A percentile compares a stretch with the other conserved stretches of the same genome.
These are phyloP conservation scores for Zygosaccharomyces lentus DNA, from an alignment of 805 yeast species.

Conservation along the genomic window DNA sequence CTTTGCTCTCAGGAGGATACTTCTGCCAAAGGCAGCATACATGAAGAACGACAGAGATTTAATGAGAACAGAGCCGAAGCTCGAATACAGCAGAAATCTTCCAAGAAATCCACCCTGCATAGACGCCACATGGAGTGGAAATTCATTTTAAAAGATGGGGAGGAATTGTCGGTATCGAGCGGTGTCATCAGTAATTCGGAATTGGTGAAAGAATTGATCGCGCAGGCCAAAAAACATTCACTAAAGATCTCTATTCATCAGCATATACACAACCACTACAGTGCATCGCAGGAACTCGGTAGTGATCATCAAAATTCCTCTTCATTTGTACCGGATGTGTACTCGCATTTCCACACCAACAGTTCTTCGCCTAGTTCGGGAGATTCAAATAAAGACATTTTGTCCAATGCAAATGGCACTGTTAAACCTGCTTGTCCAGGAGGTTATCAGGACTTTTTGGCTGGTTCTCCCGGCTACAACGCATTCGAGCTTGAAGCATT, in stretches of 20 bases:
- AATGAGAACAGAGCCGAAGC: neutral
- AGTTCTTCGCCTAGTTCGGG: constrained; percentile 4
- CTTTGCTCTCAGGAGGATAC: neutral
- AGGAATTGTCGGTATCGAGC: constrained; percentile 42
- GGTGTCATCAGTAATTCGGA: constrained; percentile 54
- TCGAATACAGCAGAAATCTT: neutral
- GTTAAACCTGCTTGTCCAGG: neutral
- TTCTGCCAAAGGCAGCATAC: neutral
- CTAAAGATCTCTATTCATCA: constrained; percentile 73
- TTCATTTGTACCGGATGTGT: neutral
- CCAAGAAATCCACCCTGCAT: neutral
- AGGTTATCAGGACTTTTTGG: constrained; percentile 18
- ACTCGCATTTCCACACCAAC: constrained; percentile 1
- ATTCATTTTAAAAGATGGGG: constrained; percentile 47
- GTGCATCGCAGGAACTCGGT: constrained; percentile 21
- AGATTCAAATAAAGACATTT: neutral
- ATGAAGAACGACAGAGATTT: neutral
- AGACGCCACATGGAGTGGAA: constrained; percentile 53
- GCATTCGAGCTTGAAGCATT: constrained; percentile 21
- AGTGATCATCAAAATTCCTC: neutral
- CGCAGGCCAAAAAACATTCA: constrained; percentile 54
- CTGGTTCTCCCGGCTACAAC: constrained; percentile 23
- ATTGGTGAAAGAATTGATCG: constrained; percentile 52
- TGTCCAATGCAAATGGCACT: neutral
- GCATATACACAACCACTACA: constrained; percentile 77